Base-by-base conservation (phyloP, 2,329 filamentous ascomycete species). In the Exophiala oligosperma region DNA sequence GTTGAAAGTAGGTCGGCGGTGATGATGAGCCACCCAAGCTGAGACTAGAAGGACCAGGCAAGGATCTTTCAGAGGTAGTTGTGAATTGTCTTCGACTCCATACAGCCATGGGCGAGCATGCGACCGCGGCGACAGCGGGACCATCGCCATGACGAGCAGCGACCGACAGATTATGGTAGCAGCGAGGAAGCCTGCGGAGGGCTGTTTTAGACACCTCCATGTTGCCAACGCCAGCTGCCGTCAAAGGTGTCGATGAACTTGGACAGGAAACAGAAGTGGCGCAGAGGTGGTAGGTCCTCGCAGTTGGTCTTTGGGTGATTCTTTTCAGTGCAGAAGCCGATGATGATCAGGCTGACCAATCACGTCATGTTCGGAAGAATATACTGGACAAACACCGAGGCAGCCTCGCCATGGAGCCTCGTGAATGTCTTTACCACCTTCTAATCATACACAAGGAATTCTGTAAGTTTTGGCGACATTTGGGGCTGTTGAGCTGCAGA, bases 1-100 rank as follows among this genome's bases (percentile, higher is more conserved):
- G 88, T 47, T 74, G 71, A 75, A 96, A 96, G 76, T 95, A 95
- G n/a, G 89, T 86, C 6, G 87, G 82, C 37, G 88, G 83, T 3
- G 79, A 68, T 54, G 73, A 70, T 12, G 75, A 71, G 51, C 70
- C 72, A 26, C 64, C 59, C 23, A 61, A 23, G 26, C 66, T 61
- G 49, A 69, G 67, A 52, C 73, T 68, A 44, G 72, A 67, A 26
- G 70, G 67, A 50, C 71, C 63, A 48, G 71, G 68, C 12, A 69
- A 61, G 9, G 52, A 50, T 24, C 53, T 21, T 9, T 44, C 54
- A 17, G 63, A 41, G 26, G 52, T 56, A 6, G 57, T 54, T 5
- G 65, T 60, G 51, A 68, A 66, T 38, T 64, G 62, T 54, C 64
- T 53, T 23, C 62, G 49, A 49, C 57, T 63, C 59, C 63, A 63